Percentiles rank a stretch among this genome's conserved stretches.
These are phyloP conservation scores for Pouteria glomerata DNA, from an alignment of 148 eudicot species.

Conservation along the genomic window DNA sequence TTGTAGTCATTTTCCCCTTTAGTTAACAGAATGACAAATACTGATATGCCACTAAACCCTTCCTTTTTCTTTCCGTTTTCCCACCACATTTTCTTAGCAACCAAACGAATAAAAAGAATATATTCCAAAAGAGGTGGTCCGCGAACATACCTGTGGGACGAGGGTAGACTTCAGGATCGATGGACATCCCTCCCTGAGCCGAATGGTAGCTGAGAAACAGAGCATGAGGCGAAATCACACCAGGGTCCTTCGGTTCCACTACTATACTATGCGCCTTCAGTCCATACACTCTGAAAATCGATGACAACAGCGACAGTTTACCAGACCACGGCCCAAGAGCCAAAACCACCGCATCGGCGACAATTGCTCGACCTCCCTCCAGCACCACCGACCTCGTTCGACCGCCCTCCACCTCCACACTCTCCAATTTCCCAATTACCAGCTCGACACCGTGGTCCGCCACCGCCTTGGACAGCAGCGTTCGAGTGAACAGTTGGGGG, in stretches of 20 bases:
- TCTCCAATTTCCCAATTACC: slow-evolving; percentile 62
- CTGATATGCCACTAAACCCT: neutral
- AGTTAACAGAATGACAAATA: neutral
- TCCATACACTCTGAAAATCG: slow-evolving; percentile 69
- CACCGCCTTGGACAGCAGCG: slow-evolving; percentile 54
- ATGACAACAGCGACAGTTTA: slow-evolving; percentile 37
- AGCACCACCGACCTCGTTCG: slow-evolving; percentile 40
- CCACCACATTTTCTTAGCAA: neutral
- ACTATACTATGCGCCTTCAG: slow-evolving; percentile 80
- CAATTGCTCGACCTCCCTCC: slow-evolving; percentile 49
- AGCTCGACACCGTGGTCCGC: slow-evolving; percentile 60
- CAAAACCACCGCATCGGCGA: slow-evolving; percentile 66
- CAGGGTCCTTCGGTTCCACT: slow-evolving; percentile 58
- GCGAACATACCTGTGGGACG: slow-evolving; percentile 66
- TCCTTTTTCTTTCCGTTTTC: neutral
- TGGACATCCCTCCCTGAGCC: slow-evolving; percentile 44
- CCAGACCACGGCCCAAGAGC: slow-evolving; percentile 89
- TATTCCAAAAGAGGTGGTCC: neutral
- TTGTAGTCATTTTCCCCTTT: no score
- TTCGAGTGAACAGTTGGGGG: slow-evolving; percentile 57
- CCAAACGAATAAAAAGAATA: neutral
- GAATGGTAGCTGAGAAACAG: slow-evolving; percentile 60
- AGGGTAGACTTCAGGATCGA: slow-evolving; percentile 87
- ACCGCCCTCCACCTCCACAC: slow-evolving; percentile 38
- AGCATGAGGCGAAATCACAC: slow-evolving; percentile 59